These are phyloP conservation scores for Globisporangium takayamanum DNA, from an alignment of 352 stramenopile genomes.

Conservation along the genomic window DNA sequence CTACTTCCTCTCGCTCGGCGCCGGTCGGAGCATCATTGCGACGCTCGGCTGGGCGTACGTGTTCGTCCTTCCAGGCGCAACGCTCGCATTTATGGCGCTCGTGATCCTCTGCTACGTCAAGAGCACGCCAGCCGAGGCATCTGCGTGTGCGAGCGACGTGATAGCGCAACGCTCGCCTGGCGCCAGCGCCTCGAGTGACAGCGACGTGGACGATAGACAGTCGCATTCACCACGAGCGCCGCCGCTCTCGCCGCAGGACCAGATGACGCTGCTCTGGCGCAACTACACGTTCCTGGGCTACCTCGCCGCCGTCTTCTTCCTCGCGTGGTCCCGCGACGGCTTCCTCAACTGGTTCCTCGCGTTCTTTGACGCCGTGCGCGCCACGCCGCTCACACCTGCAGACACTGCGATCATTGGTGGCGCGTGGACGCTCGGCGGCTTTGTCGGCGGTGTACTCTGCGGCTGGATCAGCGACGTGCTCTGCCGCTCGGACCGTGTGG, in stretches of 20 bases:
- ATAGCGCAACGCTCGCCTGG: conserved; percentile 11
- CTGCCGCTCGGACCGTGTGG: conserved; percentile 59
- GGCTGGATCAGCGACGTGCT: conserved; percentile 66
- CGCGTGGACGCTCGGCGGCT: conserved; percentile 69
- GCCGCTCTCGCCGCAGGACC: conserved; percentile 26
- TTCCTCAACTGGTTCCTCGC: conserved; percentile 79
- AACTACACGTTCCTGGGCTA: conserved; percentile 70
- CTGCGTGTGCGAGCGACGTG: conserved; percentile 22
- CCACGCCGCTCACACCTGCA: conserved; percentile 28
- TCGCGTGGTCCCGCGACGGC: conserved; percentile 60
- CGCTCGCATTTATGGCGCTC: conserved; percentile 49
- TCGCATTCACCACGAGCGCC: not conserved
- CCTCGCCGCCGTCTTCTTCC: conserved; percentile 58
- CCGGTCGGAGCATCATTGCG: conserved; percentile 54
- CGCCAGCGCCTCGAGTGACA: not conserved
- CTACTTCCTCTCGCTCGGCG: conserved; percentile 66
- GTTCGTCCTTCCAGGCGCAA: conserved; percentile 50
- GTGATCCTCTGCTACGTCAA: conserved; percentile 51
- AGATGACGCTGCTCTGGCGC: conserved; percentile 45
- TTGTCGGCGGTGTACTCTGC: conserved; percentile 62
- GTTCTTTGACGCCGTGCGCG: conserved; percentile 65
- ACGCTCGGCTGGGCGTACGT: conserved; percentile 62
- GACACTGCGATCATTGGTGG: conserved; percentile 63
- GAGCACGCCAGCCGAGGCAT: conserved; percentile 46
- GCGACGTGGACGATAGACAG: conserved; percentile 6